These are phyloP conservation scores for Plantago elongata DNA, from an alignment of 257 asterid species.

Conservation along the genomic window DNA sequence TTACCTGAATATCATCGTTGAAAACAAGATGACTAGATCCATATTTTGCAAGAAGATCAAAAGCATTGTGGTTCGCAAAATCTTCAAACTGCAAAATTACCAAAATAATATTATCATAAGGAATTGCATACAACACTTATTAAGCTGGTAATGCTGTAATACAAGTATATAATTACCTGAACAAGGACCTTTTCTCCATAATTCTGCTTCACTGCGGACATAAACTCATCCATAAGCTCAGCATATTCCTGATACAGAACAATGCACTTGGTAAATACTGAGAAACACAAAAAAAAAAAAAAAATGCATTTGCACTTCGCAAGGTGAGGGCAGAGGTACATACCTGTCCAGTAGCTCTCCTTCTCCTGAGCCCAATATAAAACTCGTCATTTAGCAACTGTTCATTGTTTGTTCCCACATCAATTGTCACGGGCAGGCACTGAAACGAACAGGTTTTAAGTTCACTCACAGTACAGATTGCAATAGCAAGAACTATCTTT, in stretches of 20 bases:
- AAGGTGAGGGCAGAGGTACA: slow-evolving; percentile 7
- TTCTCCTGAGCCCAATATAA: slow-evolving; percentile 85
- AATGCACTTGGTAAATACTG: slow-evolving; percentile 5
- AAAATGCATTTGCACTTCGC: neutral
- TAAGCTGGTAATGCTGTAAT: slow-evolving; percentile 26
- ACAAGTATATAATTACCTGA: slow-evolving; percentile 45
- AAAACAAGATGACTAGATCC: slow-evolving; percentile 84
- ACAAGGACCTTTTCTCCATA: slow-evolving; percentile 93
- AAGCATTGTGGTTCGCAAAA: slow-evolving; percentile 96
- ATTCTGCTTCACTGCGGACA: slow-evolving; percentile 83
- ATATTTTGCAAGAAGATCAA: slow-evolving; percentile 89
- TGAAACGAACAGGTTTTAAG: slow-evolving; percentile 21
- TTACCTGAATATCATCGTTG: slow-evolving; percentile 94
- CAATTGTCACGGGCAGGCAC: slow-evolving; percentile 94
- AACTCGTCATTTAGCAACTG: slow-evolving; percentile 74
- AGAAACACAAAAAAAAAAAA: slow-evolving; percentile 1
- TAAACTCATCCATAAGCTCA: slow-evolving; percentile 77
- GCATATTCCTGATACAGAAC: slow-evolving; percentile 65
- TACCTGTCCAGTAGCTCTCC: slow-evolving; percentile 95
- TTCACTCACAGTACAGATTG: neutral
- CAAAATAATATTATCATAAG: slow-evolving; percentile 8
- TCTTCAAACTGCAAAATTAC: slow-evolving; percentile 71
- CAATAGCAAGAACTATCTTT: too few relatives aligned
- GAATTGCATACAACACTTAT: slow-evolving; percentile 8
- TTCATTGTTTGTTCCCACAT: slow-evolving; percentile 92